Evolutionary conservation across 441 rosid genomes (phyloP).

Genomic region (Populus trichocarpa): DNA sequence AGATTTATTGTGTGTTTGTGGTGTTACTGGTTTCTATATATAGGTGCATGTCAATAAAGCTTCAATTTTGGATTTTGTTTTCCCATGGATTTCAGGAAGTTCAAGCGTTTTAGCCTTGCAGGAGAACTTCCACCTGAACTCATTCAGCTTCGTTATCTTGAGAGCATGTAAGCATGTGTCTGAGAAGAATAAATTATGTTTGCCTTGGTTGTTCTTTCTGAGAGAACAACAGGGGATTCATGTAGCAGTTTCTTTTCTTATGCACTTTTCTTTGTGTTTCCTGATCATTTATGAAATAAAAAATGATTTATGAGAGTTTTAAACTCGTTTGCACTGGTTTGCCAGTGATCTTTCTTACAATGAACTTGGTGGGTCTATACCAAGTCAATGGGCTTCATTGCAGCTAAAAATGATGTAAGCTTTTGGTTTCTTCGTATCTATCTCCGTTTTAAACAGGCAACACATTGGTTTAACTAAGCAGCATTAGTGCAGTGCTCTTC

Average conservation of each 20-base stretch:
- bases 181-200: background rate
- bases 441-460: background rate
- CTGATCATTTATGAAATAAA: background rate
- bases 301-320: background rate
- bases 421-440: background rate
- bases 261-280: background rate
- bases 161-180: constrained; percentile 42
- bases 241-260: background rate
- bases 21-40: background rate
- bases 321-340: constrained; percentile 2
- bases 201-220: background rate
- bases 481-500: constrained; percentile 42
- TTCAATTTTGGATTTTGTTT: background rate
- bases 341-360: constrained; percentile 67
- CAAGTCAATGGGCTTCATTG: constrained; percentile 57
- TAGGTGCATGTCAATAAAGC: background rate
- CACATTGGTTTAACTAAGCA: background rate
- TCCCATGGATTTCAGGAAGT: constrained; percentile 28
- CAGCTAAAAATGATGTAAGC: constrained; percentile 25
- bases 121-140: constrained; percentile 66
- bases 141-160: constrained; percentile 50
- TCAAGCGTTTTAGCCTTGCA: constrained; percentile 60
- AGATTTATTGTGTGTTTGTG: background rate
- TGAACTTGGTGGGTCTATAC: constrained; percentile 57
- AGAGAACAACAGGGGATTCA: background rate